phyloP scores from a whole-genome alignment of 2,329 filamentous ascomycete species.

The Alternaria incomplexa region DNA sequence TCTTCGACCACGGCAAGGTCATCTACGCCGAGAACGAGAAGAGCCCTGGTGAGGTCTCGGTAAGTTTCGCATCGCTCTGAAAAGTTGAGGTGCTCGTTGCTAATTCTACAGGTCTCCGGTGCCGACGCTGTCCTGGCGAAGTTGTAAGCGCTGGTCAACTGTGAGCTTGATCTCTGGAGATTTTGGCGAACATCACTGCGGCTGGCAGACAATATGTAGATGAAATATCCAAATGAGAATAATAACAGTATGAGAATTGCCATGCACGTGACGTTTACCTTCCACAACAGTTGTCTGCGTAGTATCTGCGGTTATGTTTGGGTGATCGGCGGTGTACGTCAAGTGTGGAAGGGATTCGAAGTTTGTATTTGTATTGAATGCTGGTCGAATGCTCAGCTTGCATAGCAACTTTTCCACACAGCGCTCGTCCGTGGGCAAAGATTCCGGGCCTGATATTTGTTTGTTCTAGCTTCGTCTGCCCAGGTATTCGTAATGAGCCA shows the following conservation, averaged over 20 bases:
- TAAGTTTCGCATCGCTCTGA: constrained; percentile 23
- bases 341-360: neutral
- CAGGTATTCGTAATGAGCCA: neutral
- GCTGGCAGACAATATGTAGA: neutral
- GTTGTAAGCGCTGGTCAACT: constrained; percentile 41
- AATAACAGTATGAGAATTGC: neutral
- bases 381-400: constrained; percentile 18
- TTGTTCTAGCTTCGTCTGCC: constrained; percentile 5
- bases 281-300: neutral
- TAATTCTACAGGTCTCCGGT: constrained; percentile 53
- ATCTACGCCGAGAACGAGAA: constrained; percentile 78
- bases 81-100: neutral
- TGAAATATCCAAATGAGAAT: neutral
- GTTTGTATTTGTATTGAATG: constrained; percentile 17
- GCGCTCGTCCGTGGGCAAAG: constrained; percentile 2
- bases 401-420: constrained; percentile 4
- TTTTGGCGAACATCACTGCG: neutral
- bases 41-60: constrained; percentile 56
- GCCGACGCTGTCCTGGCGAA: constrained; percentile 57
- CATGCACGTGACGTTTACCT: neutral
- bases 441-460: neutral
- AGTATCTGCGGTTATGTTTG: neutral
- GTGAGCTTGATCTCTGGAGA: neutral
- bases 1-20: constrained; percentile 80
- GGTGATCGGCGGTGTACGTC: neutral